A percentile compares a stretch with the other conserved stretches of the same genome.
Conservation (phyloP, 1,284 basidiomycete genomes). For the Erythrobasidium hasegawianum region DNA sequence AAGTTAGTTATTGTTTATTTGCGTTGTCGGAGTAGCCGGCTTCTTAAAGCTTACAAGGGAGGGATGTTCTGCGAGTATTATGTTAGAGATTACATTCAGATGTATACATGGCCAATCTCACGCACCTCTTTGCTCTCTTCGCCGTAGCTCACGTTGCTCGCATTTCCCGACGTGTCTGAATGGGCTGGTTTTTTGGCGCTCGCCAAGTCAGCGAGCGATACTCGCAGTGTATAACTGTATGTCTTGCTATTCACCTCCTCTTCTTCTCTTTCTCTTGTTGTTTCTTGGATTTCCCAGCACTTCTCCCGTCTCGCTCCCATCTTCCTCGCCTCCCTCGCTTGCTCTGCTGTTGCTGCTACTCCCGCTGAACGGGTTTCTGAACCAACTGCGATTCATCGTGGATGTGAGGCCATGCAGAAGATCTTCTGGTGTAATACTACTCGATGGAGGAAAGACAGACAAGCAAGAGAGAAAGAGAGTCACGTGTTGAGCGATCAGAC, state of each 20-base stretch:
- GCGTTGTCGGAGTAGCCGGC: background rate
- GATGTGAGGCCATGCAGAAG: background rate
- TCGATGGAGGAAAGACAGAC: too few species aligned
- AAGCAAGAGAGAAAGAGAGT: background rate
- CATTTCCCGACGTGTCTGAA: background rate
- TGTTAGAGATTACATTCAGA: background rate
- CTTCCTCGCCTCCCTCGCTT: background rate
- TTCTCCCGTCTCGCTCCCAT: conserved; percentile 1
- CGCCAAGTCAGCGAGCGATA: background rate
- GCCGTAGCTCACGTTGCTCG: conserved; percentile 1
- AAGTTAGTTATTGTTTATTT: conserved; percentile 1
- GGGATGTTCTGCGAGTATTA: background rate
- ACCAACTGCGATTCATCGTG: conserved; percentile 34
- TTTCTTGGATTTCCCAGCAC: background rate
- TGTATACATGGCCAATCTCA: background rate
- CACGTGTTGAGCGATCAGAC: too few species aligned
- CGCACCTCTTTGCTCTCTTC: background rate
- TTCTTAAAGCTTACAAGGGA: background rate
- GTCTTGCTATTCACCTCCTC: background rate
- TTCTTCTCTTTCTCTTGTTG: conserved; percentile 5
- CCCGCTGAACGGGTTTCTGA: conserved; percentile 26
- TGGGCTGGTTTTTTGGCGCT: background rate
- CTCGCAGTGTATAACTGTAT: background rate
- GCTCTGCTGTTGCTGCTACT: background rate
- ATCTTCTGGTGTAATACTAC: too few species aligned